A percentile compares a stretch with the other conserved stretches of the same genome.
Evolutionary conservation across 2,329 filamentous ascomycete genomes (phyloP).

Genomic region (Passalora sequoiae): DNA sequence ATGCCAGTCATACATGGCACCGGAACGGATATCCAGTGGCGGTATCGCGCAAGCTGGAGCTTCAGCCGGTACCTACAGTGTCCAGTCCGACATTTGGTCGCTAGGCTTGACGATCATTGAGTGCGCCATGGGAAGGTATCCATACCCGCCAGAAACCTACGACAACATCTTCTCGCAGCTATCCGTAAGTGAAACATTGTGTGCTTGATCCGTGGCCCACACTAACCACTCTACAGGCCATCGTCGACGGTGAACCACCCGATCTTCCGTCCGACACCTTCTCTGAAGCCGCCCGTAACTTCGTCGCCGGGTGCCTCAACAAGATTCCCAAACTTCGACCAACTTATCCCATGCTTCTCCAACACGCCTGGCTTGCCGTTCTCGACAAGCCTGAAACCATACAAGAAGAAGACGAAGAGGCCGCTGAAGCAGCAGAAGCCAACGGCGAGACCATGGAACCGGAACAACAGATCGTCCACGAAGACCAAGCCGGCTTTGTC

Average conservation of each 20-base stretch:
- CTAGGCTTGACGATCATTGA: constrained; percentile 91
- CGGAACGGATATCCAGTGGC: constrained; percentile 86
- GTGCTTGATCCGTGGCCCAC: constrained; percentile 6
- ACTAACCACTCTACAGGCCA: constrained; percentile 60
- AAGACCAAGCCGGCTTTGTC: constrained; percentile 34
- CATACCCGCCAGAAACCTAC: constrained; percentile 94
- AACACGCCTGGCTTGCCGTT: constrained; percentile 79
- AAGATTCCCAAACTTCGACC: constrained; percentile 89
- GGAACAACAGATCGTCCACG: constrained; percentile 28
- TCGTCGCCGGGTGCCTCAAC: constrained; percentile 84
- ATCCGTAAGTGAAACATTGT: constrained; percentile 61
- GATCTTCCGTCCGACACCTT: constrained; percentile 74
- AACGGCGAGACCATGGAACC: constrained; percentile 14
- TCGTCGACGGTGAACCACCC: constrained; percentile 94
- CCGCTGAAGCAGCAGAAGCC: constrained; percentile 32
- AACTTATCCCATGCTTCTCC: constrained; percentile 84
- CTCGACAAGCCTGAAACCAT: constrained; percentile 74
- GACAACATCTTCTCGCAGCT: constrained; percentile 98
- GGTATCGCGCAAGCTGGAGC: constrained; percentile 67
- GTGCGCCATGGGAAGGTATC: constrained; percentile 89
- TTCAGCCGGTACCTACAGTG: constrained; percentile 79
- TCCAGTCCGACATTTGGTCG: constrained; percentile 98
- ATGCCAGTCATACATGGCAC: constrained; percentile 98
- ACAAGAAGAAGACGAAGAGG: constrained; percentile 63
- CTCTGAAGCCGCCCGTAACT: constrained; percentile 74